phyloP scores from a whole-genome alignment of 331 rosid species.

The Dryas integrifolia region DNA sequence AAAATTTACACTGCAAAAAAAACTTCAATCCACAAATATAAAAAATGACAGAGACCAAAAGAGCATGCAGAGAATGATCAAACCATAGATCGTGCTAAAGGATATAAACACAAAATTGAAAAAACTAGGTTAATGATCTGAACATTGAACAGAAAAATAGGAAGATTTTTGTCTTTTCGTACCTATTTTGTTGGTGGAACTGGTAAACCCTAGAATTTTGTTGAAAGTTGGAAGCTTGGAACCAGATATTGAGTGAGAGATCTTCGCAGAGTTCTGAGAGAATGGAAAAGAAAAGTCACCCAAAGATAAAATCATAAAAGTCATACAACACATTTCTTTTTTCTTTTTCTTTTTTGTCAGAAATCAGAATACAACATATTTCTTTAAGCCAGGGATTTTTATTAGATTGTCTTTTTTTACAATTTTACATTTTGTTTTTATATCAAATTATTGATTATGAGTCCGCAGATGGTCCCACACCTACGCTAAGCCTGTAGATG shows the following conservation, averaged over 20 bases:
- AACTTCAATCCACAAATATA: background rate
- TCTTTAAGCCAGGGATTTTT: too few species aligned
- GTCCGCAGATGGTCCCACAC: too few species aligned
- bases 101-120: background rate
- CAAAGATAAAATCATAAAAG: too few species aligned
- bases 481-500: too few species aligned
- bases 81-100: conserved; percentile 26
- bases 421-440: too few species aligned
- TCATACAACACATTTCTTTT: too few species aligned
- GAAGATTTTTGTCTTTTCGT: background rate
- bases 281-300: background rate
- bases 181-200: conserved; percentile 27
- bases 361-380: too few species aligned
- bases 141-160: background rate
- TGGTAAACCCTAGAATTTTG: conserved; percentile 20
- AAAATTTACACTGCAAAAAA: background rate
- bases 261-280: background rate
- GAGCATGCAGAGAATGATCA: conserved; percentile 2
- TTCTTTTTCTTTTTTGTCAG: too few species aligned
- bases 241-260: conserved; percentile 9
- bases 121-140: background rate
- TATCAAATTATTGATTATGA: too few species aligned
- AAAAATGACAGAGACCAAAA: background rate
- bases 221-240: background rate
- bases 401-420: too few species aligned